Conservation (phyloP, 169 alveolate genomes). For the Theileria equi region DNA sequence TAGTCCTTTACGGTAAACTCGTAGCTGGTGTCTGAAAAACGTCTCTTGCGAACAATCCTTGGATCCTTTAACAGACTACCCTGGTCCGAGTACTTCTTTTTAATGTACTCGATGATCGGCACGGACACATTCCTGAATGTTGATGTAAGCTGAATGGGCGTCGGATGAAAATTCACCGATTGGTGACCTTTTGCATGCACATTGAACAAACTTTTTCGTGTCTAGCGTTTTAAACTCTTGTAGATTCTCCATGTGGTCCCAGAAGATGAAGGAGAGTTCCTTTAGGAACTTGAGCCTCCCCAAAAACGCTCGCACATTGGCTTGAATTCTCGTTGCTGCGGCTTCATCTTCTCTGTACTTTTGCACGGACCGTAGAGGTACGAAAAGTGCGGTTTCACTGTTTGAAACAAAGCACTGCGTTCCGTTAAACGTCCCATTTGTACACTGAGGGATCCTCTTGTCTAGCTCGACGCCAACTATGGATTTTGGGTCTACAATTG, state of each 20-base stretch:
- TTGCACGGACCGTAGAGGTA: slow-evolving; percentile 29
- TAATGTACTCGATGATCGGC: slow-evolving; percentile 51
- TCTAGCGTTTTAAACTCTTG: slow-evolving; percentile 61
- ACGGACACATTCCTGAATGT: slow-evolving; percentile 31
- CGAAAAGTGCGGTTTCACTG: slow-evolving; percentile 14
- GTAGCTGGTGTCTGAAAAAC: slow-evolving; percentile 40
- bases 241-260: slow-evolving; percentile 63
- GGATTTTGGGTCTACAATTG: too few relatives aligned
- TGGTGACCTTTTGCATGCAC: too few relatives aligned
- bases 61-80: not conserved
- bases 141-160: not conserved
- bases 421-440: slow-evolving; percentile 25
- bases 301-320: slow-evolving; percentile 39
- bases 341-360: slow-evolving; percentile 56
- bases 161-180: too few relatives aligned
- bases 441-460: slow-evolving; percentile 13
- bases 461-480: slow-evolving; percentile 46
- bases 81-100: slow-evolving; percentile 1
- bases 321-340: slow-evolving; percentile 62
- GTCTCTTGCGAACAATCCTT: slow-evolving; percentile 12
- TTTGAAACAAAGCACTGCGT: not conserved
- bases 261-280: slow-evolving; percentile 54
- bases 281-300: slow-evolving; percentile 37
- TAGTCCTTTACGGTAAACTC: slow-evolving; percentile 30
- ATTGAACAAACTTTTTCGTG: slow-evolving; percentile 31